These are phyloP conservation scores for Pyricularia pennisetigena DNA, from an alignment of 2,329 filamentous ascomycete genomes.

Conservation along the genomic window DNA sequence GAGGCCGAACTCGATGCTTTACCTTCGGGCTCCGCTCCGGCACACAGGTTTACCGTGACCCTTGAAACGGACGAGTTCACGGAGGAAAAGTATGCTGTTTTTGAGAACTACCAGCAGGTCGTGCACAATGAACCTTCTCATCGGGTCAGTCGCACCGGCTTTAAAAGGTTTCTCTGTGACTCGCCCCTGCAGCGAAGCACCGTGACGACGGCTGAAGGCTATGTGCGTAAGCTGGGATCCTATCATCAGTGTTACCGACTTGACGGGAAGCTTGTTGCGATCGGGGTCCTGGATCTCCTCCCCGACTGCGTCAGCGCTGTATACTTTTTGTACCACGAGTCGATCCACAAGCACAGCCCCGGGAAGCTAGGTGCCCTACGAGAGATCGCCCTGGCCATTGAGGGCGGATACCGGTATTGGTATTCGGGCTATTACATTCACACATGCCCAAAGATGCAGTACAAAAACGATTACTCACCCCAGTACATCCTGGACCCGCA, in stretches of 20 bases:
- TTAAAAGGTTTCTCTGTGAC: slow-evolving; percentile 63
- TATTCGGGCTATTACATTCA: slow-evolving; percentile 80
- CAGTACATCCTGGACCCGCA: slow-evolving; percentile 66
- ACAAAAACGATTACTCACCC: slow-evolving; percentile 71
- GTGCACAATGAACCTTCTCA: slow-evolving; percentile 59
- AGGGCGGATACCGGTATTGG: slow-evolving; percentile 65
- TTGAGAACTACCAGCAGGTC: slow-evolving; percentile 62
- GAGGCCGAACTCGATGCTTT: slow-evolving; percentile 51
- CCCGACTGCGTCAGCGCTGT: slow-evolving; percentile 71
- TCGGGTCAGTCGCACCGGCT: slow-evolving; percentile 51
- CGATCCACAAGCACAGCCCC: slow-evolving; percentile 57
- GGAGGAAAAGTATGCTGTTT: slow-evolving; percentile 65
- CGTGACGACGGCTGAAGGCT: slow-evolving; percentile 34
- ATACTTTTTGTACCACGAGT: slow-evolving; percentile 74
- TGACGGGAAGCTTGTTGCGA: slow-evolving; percentile 64
- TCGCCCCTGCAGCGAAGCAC: slow-evolving; percentile 51
- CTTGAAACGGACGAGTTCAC: slow-evolving; percentile 63
- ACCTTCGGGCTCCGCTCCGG: slow-evolving; percentile 50
- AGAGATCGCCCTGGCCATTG: slow-evolving; percentile 61
- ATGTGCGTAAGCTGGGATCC: slow-evolving; percentile 52
- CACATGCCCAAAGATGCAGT: slow-evolving; percentile 71
- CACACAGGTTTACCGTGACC: slow-evolving; percentile 58
- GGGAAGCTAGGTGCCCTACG: slow-evolving; percentile 68
- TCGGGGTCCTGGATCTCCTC: slow-evolving; percentile 68
- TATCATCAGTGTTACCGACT: slow-evolving; percentile 77